Evolutionary conservation across 1,284 basidiomycete species (phyloP).

Genomic region (Pyrrhoderma noxium): DNA sequence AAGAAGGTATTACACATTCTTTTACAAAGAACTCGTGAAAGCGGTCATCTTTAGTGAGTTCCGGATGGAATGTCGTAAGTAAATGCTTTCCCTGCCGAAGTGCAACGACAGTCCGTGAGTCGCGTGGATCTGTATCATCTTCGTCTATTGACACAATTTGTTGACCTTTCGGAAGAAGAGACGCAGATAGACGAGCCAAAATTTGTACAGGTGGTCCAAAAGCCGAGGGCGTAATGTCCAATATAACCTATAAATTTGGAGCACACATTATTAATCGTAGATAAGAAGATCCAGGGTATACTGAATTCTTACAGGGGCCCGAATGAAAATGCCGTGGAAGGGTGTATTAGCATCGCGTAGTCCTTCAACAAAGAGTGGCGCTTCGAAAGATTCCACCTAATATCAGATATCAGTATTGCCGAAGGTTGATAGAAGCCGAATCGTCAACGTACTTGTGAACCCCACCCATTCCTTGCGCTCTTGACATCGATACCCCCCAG

Average conservation of each 20-base stretch:
- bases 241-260: slow-evolving; percentile 46
- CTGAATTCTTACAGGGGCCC: slow-evolving; percentile 67
- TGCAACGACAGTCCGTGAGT: slow-evolving; percentile 73
- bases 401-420: slow-evolving; percentile 1
- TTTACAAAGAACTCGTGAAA: slow-evolving; percentile 85
- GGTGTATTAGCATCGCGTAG: slow-evolving; percentile 54
- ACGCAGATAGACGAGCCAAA: slow-evolving; percentile 66
- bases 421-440: neutral
- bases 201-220: slow-evolving; percentile 50
- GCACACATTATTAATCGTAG: neutral
- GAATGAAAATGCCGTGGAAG: slow-evolving; percentile 90
- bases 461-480: slow-evolving; percentile 88
- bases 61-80: slow-evolving; percentile 92
- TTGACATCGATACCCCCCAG: slow-evolving; percentile 78
- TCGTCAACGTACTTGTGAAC: slow-evolving; percentile 54
- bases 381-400: slow-evolving; percentile 88
- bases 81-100: slow-evolving; percentile 80
- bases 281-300: slow-evolving; percentile 10
- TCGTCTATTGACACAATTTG: slow-evolving; percentile 26
- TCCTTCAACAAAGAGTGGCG: slow-evolving; percentile 58
- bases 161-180: slow-evolving; percentile 47
- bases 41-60: slow-evolving; percentile 80
- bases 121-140: slow-evolving; percentile 35
- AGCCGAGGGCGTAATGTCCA: slow-evolving; percentile 38
- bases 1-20: slow-evolving; percentile 46